Base-by-base conservation (phyloP, 495 filamentous ascomycete genomes). In the Neurospora intermedia region DNA sequence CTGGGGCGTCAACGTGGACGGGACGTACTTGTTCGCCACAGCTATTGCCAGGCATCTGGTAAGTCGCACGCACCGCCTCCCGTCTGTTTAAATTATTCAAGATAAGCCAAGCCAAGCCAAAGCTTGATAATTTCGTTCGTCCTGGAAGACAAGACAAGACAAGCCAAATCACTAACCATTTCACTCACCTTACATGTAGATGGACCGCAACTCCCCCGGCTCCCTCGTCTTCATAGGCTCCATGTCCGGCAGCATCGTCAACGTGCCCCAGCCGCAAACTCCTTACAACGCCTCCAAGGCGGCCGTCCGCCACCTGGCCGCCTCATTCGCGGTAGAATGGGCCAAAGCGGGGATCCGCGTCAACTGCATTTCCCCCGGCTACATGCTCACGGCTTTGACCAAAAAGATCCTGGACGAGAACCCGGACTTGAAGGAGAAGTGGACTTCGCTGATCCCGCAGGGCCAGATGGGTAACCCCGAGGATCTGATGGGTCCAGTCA, bases 371-470 rank as follows among this genome's bases (percentile, higher is more conserved):
- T 92, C 89, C 73, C 94, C 94, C 0, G 94, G 94, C 23, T 97
- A 97, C 81, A 96, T 97, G 94, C 83, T 97, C 75, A 98, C 95
- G 23, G 93, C 94, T 69, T 82, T 98, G 93, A 98, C 95, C 23
- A 89, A 94, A 83, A 97, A 96, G 83, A 97, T 98, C 75, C 87
- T 98, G 42, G 91, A 97, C 72, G 92, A 97, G 69, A 97, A 96
- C 75, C 94, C 93, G 48, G 92, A 96, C 35, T 87, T 98, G 16
- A 90, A 91, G 80, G 85, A 89, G 72, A 87, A 95, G 77, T 98
- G 95, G 95, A 96, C 89, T 0, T 94, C 92, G 10, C 86, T 96
- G 41, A 98, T 97, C 72, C 95, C 95, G 0, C 88, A 90, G 78
- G 95, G 94, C 20, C 92, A 92, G 80, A 97, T 98, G 94, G 95